A percentile compares a stretch with the other conserved stretches of the same genome.
Evolutionary conservation across 371 early-diverging fungal species (phyloP).

Genomic region (Mucor plumbeus): DNA sequence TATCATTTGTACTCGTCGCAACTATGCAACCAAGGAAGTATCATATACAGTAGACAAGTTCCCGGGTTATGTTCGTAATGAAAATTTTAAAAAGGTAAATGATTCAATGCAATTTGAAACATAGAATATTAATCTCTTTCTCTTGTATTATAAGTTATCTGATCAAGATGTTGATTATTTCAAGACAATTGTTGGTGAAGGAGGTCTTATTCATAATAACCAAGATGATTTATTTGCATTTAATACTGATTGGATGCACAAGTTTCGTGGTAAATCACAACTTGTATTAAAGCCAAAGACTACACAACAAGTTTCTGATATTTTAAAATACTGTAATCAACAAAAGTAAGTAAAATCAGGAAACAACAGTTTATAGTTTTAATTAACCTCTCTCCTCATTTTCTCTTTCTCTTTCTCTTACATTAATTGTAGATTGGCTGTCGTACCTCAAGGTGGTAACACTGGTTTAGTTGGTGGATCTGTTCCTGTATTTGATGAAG

Average conservation of each 20-base stretch:
- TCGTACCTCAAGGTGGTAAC: conserved; percentile 98
- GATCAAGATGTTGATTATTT: conserved; percentile 67
- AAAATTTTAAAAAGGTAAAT: conserved; percentile 62
- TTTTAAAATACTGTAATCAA: conserved; percentile 89
- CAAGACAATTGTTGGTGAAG: conserved; percentile 59
- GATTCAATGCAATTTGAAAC: neutral
- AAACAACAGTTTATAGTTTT: neutral
- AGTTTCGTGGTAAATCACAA: conserved; percentile 85
- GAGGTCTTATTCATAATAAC: conserved; percentile 51
- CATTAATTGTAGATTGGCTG: conserved; percentile 65
- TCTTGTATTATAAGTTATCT: conserved; percentile 37
- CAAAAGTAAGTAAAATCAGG: conserved; percentile 48
- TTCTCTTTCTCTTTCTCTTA: neutral
- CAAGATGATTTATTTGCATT: conserved; percentile 65
- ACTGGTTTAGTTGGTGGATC: conserved; percentile 93
- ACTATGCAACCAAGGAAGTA: conserved; percentile 35
- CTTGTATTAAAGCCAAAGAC: conserved; percentile 88
- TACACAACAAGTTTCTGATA: conserved; percentile 83
- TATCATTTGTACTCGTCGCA: conserved; percentile 8
- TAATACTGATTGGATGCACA: conserved; percentile 93
- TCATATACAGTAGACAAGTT: conserved; percentile 57
- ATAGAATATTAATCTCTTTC: neutral
- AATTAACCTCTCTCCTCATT: neutral
- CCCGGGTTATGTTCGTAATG: conserved; percentile 57
- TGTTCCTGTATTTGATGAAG: conserved; percentile 94